Conservation (phyloP, 2,329 filamentous ascomycete genomes). For the Furcasterigmium furcatum region DNA sequence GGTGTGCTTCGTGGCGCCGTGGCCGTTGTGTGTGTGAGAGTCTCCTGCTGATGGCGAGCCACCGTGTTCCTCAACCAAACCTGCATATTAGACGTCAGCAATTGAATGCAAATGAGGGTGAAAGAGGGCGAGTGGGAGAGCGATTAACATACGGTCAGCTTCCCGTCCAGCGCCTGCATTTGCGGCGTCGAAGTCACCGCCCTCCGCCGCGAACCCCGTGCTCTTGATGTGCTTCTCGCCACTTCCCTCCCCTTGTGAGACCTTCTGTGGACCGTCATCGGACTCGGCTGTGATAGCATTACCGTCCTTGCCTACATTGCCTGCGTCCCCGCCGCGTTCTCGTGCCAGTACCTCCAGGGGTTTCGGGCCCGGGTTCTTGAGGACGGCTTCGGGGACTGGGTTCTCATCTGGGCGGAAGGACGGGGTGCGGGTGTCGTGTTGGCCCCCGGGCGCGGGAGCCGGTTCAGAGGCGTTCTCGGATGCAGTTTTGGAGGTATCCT, state of each 20-base stretch:
- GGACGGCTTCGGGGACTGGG: slow-evolving; percentile 18
- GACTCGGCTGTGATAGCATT: slow-evolving; percentile 12
- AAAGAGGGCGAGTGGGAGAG: background rate
- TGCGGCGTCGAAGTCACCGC: slow-evolving; percentile 64
- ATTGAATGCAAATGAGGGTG: background rate
- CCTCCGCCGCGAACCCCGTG: slow-evolving; percentile 58
- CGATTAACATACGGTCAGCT: slow-evolving; percentile 59
- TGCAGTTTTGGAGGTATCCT: slow-evolving; percentile 13
- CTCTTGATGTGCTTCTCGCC: slow-evolving; percentile 56
- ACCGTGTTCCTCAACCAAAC: slow-evolving; percentile 51
- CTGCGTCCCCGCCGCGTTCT: slow-evolving; percentile 28
- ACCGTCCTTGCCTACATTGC: slow-evolving; percentile 13
- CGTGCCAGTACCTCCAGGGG: slow-evolving; percentile 33
- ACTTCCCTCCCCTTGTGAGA: slow-evolving; percentile 35
- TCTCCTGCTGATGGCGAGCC: slow-evolving; percentile 19
- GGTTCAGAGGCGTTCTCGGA: slow-evolving; percentile 4
- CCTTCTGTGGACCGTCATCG: slow-evolving; percentile 10
- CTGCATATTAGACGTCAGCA: slow-evolving; percentile 25
- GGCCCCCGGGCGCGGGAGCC: slow-evolving; percentile 22
- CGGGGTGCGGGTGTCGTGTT: slow-evolving; percentile 37
- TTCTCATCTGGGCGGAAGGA: slow-evolving; percentile 23
- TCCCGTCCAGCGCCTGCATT: slow-evolving; percentile 63
- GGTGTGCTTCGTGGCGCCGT: slow-evolving; percentile 8
- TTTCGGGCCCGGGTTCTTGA: slow-evolving; percentile 39
- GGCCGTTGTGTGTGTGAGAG: slow-evolving; percentile 16